These are phyloP conservation scores for Candida easanensis DNA, from an alignment of 805 yeast genomes.

Conservation along the genomic window DNA sequence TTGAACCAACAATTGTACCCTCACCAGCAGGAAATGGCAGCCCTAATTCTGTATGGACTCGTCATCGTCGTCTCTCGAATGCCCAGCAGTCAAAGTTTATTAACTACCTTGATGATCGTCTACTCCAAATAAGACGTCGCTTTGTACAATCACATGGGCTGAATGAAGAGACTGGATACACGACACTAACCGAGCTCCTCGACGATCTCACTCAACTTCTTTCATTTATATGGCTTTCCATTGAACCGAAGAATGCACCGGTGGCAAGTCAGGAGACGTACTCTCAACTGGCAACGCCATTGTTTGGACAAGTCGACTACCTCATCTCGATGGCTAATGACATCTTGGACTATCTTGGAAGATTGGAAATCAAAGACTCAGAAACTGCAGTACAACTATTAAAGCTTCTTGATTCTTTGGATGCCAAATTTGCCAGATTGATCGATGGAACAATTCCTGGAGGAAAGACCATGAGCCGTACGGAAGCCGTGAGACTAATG, in stretches of 20 bases:
- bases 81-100: constrained; percentile 57
- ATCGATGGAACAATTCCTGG: constrained; percentile 36
- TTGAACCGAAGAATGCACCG: constrained; percentile 33
- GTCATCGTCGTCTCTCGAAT: constrained; percentile 33
- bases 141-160: constrained; percentile 45
- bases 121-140: constrained; percentile 52
- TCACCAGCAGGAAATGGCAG: constrained; percentile 8
- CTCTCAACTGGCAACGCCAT: constrained; percentile 22
- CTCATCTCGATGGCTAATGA: constrained; percentile 65
- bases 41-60: constrained; percentile 1
- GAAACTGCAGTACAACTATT: constrained; percentile 34
- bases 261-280: constrained; percentile 14
- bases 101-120: constrained; percentile 50
- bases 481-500: constrained; percentile 50
- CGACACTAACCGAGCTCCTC: constrained; percentile 34
- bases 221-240: constrained; percentile 62
- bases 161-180: constrained; percentile 28
- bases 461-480: constrained; percentile 35
- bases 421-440: constrained; percentile 37
- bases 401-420: constrained; percentile 37
- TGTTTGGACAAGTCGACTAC: constrained; percentile 62
- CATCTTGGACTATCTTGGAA: constrained; percentile 55
- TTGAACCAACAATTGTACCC: constrained; percentile 12
- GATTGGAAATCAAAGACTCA: constrained; percentile 20
- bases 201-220: constrained; percentile 46